Conservation (phyloP, 306 rosid genomes). For the Delonix regia region DNA sequence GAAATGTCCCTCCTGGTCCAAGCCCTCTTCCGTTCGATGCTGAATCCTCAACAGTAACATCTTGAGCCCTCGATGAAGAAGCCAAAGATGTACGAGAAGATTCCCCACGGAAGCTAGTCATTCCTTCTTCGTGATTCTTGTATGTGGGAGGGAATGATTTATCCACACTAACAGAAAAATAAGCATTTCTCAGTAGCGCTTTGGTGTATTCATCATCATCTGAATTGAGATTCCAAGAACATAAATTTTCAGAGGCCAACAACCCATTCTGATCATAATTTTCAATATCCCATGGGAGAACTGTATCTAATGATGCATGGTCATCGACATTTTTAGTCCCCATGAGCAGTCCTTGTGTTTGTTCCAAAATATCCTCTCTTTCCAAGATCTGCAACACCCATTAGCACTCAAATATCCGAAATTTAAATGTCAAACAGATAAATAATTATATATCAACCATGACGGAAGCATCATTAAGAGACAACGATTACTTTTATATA, state of each 20-base stretch:
- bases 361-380: conserved; percentile 52
- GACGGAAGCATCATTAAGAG: neutral
- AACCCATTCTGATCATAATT: conserved; percentile 50
- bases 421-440: no score
- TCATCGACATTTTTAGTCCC: conserved; percentile 40
- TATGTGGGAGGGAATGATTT: conserved; percentile 31
- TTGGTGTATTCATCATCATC: conserved; percentile 26
- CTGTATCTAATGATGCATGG: conserved; percentile 29
- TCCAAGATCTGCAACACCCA: conserved; percentile 59
- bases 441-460: neutral
- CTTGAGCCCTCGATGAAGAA: conserved; percentile 45
- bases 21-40: conserved; percentile 18
- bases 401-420: conserved; percentile 19
- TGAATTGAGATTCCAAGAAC: conserved; percentile 40
- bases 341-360: conserved; percentile 54
- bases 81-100: conserved; percentile 34
- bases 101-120: conserved; percentile 30
- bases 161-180: conserved; percentile 32
- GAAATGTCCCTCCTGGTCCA: conserved; percentile 34
- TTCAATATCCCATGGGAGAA: conserved; percentile 44
- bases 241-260: conserved; percentile 52
- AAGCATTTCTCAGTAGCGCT: conserved; percentile 36
- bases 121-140: conserved; percentile 26
- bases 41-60: conserved; percentile 36
- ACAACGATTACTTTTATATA: neutral